Evolutionary conservation across 768 basidiomycete species (phyloP), one percentile per base, ranked within the genome.

Genomic region (Gymnopilus dilepis): DNA sequence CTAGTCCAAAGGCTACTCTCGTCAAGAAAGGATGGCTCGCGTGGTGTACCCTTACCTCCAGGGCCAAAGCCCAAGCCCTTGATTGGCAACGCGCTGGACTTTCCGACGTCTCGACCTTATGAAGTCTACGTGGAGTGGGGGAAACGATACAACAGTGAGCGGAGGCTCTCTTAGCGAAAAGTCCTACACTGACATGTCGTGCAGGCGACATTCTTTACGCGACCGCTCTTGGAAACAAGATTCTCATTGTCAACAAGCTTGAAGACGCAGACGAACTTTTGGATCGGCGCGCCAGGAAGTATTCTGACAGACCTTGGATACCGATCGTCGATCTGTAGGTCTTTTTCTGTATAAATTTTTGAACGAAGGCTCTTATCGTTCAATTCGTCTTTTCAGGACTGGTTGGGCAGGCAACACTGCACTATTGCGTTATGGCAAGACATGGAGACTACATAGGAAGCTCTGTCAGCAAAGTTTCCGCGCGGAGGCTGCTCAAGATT

Each of bases 241-340:
- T 70, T 17, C 52, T 74, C 17, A 40, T 74, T 15, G 48, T 72
- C 38, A 74, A 74, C 48, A 62, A 62, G 0, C 28, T 61, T 8
- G 57, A 72, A 26, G 64, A 63, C 21, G 58, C 55, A 17, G 34
- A 28, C 9, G 31, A 43, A 28, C 31, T 66, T 11, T 68, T 84
- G 9, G 82, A 83, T 65, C 82, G 80, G 56, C 75, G 80, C 8
- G 78, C 79, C 0, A 72, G 78, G 2, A 78, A 77, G 26, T 83
- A 82, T 52, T 80, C 80, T 15, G 79, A 77, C 57, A 73, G 82
- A 4, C 82, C 81, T 26, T 74, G 76, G n/a, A 54, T 60, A 43
- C 54, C 63, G 5, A 43, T 64, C 9, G 13, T 55, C 13, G 42
- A 63, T 12, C 12, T 63, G 61, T 63, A 42, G 48, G 57, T 38